phyloP scores from a whole-genome alignment of 1,284 basidiomycete genomes.

The Ceratobasidium sp. region DNA sequence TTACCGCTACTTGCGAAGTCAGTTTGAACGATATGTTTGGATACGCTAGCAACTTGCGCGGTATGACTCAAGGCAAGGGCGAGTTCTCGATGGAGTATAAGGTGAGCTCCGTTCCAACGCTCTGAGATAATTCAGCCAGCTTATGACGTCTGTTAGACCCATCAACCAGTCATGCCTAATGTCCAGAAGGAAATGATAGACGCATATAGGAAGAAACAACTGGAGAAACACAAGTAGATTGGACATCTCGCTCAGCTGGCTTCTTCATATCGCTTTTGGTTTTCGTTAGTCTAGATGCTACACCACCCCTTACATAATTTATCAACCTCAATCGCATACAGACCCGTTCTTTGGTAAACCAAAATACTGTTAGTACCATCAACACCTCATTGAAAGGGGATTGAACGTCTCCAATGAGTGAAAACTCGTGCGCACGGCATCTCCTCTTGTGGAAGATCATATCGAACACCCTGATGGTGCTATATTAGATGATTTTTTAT shows the following conservation, averaged over 20 bases:
- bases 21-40: constrained; percentile 99
- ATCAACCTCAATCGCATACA: background rate
- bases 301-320: constrained; percentile 36
- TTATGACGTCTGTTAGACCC: constrained; percentile 63
- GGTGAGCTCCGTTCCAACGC: too few relatives aligned
- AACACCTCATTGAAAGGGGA: too few relatives aligned
- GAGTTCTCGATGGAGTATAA: constrained; percentile 73
- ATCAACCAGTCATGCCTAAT: constrained; percentile 89
- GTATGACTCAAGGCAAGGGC: constrained; percentile 96
- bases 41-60: constrained; percentile 91
- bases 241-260: background rate
- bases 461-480: too few relatives aligned
- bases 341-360: too few relatives aligned
- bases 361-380: too few relatives aligned
- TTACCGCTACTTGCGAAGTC: constrained; percentile 92
- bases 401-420: too few relatives aligned
- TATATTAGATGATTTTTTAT: too few relatives aligned
- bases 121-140: too few relatives aligned
- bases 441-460: too few relatives aligned
- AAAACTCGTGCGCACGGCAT: too few relatives aligned
- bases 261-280: background rate
- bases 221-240: constrained; percentile 52
- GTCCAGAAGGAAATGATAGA: constrained; percentile 87
- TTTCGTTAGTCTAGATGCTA: constrained; percentile 6
- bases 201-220: constrained; percentile 69